Evolutionary conservation across 2,329 filamentous ascomycete genomes (phyloP).

Genomic region (Aureobasidium sp.): DNA sequence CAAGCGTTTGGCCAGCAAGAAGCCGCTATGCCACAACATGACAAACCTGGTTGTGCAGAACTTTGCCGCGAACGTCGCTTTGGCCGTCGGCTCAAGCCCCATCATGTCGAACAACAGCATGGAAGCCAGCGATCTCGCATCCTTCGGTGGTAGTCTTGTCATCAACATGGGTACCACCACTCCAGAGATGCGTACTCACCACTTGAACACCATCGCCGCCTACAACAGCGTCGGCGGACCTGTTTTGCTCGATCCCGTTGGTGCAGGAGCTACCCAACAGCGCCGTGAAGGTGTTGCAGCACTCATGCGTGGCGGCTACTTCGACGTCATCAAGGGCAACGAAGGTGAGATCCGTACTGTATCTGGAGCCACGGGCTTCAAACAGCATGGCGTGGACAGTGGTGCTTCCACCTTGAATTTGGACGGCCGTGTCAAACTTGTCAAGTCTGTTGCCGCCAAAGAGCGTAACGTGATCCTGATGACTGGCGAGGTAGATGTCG

Average conservation of each 20-base stretch:
- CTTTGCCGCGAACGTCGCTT: slow-evolving; percentile 82
- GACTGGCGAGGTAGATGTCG: slow-evolving; percentile 68
- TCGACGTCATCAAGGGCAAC: slow-evolving; percentile 89
- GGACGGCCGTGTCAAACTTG: slow-evolving; percentile 52
- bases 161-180: slow-evolving; percentile 94
- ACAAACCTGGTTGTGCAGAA: slow-evolving; percentile 95
- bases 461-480: slow-evolving; percentile 69
- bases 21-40: slow-evolving; percentile 88
- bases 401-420: slow-evolving; percentile 45
- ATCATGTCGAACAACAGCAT: slow-evolving; percentile 88
- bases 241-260: slow-evolving; percentile 81
- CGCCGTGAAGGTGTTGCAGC: slow-evolving; percentile 61
- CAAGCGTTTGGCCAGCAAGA: slow-evolving; percentile 49
- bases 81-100: slow-evolving; percentile 75
- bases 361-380: slow-evolving; percentile 44
- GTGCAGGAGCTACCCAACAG: slow-evolving; percentile 71
- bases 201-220: slow-evolving; percentile 62
- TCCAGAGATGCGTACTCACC: slow-evolving; percentile 61
- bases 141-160: slow-evolving; percentile 67
- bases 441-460: slow-evolving; percentile 55
- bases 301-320: slow-evolving; percentile 65
- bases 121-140: slow-evolving; percentile 73
- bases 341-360: slow-evolving; percentile 77
- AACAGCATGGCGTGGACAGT: slow-evolving; percentile 79
- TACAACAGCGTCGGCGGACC: slow-evolving; percentile 73